phyloP scores from a whole-genome alignment of 257 asterid species.

The Verbena officinalis region DNA sequence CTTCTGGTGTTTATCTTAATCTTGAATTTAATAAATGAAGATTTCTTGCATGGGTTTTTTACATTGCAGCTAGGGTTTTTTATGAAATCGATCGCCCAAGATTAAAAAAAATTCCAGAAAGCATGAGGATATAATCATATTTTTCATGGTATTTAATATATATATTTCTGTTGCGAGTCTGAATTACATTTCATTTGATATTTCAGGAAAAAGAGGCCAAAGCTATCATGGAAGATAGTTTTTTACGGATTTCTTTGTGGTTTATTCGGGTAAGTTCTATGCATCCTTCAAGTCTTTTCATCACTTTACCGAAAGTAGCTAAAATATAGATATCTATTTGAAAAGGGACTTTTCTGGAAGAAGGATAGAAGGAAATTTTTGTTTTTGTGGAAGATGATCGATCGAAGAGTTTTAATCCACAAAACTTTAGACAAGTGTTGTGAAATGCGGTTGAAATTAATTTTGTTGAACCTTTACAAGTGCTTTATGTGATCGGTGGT shows the following conservation, averaged over 20 bases:
- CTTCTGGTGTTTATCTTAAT: not conserved
- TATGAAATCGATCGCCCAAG: not conserved
- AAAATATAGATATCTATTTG: not conserved
- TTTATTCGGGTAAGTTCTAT: constrained; percentile 41
- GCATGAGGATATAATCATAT: not conserved
- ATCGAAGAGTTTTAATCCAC: constrained; percentile 9
- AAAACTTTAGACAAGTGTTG: not conserved
- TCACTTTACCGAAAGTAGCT: not conserved
- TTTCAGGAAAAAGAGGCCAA: constrained; percentile 62
- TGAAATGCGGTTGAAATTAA: constrained; percentile 25
- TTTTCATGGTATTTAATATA: not conserved
- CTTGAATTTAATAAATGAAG: no score
- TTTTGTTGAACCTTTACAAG: constrained; percentile 9
- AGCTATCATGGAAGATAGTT: constrained; percentile 48
- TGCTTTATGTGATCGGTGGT: constrained; percentile 32
- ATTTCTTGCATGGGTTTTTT: not conserved
- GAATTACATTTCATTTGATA: not conserved
- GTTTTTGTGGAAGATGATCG: not conserved
- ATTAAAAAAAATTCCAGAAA: not conserved
- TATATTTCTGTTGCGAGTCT: not conserved
- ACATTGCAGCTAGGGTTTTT: not conserved
- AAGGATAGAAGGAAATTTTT: not conserved
- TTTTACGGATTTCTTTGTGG: constrained; percentile 58
- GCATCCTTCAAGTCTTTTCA: not conserved
- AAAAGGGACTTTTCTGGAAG: constrained; percentile 6